Evolutionary conservation across 768 basidiomycete genomes (phyloP), one percentile per base, ranked within the genome.

Genomic region (Macrolepiota dolichaula): DNA sequence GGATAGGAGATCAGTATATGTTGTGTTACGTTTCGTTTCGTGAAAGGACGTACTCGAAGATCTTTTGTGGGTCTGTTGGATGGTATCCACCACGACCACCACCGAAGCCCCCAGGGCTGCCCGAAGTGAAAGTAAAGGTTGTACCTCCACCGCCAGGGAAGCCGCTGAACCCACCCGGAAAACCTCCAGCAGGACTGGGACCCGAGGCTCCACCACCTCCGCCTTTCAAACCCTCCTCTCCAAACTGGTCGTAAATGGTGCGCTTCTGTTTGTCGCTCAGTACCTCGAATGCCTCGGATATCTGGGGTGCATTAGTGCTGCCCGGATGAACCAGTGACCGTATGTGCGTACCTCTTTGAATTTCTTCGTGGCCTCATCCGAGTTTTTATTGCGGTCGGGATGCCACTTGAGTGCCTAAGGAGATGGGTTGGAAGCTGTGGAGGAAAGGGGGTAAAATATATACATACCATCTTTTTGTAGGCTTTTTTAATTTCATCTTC

Each of bases 231-330:
- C 96, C 96, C 59, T 97, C 96, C 71, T 97, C 95, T 37, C 96
- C 96, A 58, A 95, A 88, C 66, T 97, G 93, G 73, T 97, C 96
- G 65, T 95, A 98, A 6, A 94, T 70, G 0, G 90, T 75, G 24
- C 92, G 88, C 69, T 94, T 94, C 70, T 93, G 80, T 72, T 85
- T 85, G 74, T 97, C 94, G 54, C 83, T 91, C 59, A 98, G 85
- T 29, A 96, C 95, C 71, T 98, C 96, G 68, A 96, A 98, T 0
- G 94, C 96, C 77, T 98, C 96, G 35, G 92, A 92, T 50, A 98
- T 84, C 90, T 96, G 38, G 7, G 19, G 5, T 15, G 19, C 36
- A 52, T 53, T 17, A 54, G 29, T 38, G 49, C 65, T 12, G 63
- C 57, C 51, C 58, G 62, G 7, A 51, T 37, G 55, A 57, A 42